These are phyloP conservation scores for Neocatenulostroma microsporum DNA, from an alignment of 2,329 filamentous ascomycete species.

Conservation along the genomic window DNA sequence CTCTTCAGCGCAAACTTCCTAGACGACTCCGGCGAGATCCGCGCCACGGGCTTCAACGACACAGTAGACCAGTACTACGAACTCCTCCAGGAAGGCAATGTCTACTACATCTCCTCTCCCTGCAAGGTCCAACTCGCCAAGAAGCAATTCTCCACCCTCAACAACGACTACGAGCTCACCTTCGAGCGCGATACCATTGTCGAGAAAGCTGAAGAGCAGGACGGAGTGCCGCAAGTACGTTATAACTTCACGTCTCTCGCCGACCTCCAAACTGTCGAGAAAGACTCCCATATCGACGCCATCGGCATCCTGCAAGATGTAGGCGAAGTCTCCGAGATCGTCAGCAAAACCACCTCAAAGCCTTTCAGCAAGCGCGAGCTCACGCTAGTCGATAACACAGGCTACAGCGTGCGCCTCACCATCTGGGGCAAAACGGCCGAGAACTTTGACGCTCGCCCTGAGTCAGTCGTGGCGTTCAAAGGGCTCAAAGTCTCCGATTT, in stretches of 20 bases:
- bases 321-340: constrained; percentile 67
- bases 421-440: constrained; percentile 87
- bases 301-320: constrained; percentile 87
- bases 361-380: constrained; percentile 90
- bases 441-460: constrained; percentile 65
- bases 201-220: constrained; percentile 84
- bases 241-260: constrained; percentile 89
- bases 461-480: constrained; percentile 91
- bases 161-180: constrained; percentile 91
- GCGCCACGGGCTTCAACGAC: constrained; percentile 91
- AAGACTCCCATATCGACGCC: constrained; percentile 88
- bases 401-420: constrained; percentile 80
- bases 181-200: constrained; percentile 85
- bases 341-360: constrained; percentile 76
- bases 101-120: constrained; percentile 90
- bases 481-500: constrained; percentile 94
- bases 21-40: constrained; percentile 93
- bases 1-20: constrained; percentile 93
- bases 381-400: constrained; percentile 81
- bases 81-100: constrained; percentile 74
- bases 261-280: constrained; percentile 76
- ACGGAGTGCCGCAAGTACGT: constrained; percentile 78
- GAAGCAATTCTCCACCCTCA: constrained; percentile 89
- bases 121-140: constrained; percentile 83
- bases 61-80: constrained; percentile 84